Evolutionary conservation across 2,329 filamentous ascomycete species (phyloP), one percentile per base, ranked within the genome.

Genomic region (Phaeophleospora eucalypticola): DNA sequence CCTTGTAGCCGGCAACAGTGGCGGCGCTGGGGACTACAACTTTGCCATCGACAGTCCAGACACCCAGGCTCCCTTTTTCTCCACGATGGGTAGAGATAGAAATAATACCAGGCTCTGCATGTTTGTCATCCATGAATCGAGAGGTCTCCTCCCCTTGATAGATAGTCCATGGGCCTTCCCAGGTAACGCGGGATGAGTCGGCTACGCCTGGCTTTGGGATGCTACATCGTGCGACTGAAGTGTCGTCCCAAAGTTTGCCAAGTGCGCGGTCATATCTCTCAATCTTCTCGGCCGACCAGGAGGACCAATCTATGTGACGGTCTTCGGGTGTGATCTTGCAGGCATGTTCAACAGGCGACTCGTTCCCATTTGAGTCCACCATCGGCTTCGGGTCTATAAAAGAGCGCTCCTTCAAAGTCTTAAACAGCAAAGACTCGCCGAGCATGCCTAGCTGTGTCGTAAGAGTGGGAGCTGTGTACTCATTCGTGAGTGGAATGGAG

Each of bases 341-440:
- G 1, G 91, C 91, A 59, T 84, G 78, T 4, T 60, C 65, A n/a
- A n/a, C n/a, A n/a, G n/a, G n/a, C n/a, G n/a, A n/a, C n/a, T n/a
- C n/a, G n/a, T n/a, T n/a, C n/a, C 52, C 21, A 64, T 34, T 29
- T 24, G 41, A 21, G 10, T 18, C 37, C 4, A 32, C 39, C 12
- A 38, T n/a, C 4, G 38, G 29, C 9, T 47, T 12, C 1, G 83
- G 86, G 1, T 81, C 78, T 0, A 89, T 69, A 60, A 89, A 89
- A 0, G 84, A 55, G 0, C 81, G 74, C 1, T 75, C 67, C 9
- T 76, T 72, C 20, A 97, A 76, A 0, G 80, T 80, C 9, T 80
- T 63, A 1, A 88, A 70, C 0, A 98, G 79, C 70, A 96, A 78
- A 2, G 78, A 63, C 0, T 86, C 87, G 1, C 86, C 89, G n/a